Conservation (phyloP, 441 rosid species). For the Mallotus repandus region DNA sequence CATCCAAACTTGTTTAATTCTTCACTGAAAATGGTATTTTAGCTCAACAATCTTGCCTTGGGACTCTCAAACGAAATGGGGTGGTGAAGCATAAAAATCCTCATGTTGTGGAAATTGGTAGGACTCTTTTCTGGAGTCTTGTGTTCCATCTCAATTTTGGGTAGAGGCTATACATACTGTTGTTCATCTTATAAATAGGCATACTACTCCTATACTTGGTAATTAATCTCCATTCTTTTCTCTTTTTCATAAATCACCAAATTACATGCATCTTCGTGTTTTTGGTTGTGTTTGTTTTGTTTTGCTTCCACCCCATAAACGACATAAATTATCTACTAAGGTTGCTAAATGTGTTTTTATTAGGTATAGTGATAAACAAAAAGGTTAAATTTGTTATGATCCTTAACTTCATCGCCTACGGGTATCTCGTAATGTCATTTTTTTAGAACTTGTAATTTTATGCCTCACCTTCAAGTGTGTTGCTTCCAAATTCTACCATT, state of each 20-base stretch:
- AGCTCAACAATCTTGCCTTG: neutral
- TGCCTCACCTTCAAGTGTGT: neutral
- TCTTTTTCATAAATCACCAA: too few relatives aligned
- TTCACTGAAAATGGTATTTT: neutral
- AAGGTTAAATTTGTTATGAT: slow-evolving; percentile 10
- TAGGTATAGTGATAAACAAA: neutral
- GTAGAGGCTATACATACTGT: too few relatives aligned
- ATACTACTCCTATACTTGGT: too few relatives aligned
- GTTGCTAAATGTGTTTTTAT: slow-evolving; percentile 2
- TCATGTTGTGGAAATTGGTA: neutral
- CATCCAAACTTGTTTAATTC: neutral
- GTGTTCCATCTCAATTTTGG: too few relatives aligned
- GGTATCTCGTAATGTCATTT: neutral
- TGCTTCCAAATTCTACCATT: too few relatives aligned
- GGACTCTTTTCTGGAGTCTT: too few relatives aligned
- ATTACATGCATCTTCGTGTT: too few relatives aligned
- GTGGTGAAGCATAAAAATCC: neutral
- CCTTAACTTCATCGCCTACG: neutral
- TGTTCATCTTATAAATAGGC: too few relatives aligned
- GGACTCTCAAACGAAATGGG: neutral
- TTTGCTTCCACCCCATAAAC: too few relatives aligned
- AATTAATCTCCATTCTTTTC: too few relatives aligned
- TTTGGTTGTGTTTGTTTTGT: too few relatives aligned
- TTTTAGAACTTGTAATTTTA: neutral
- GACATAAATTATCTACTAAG: too few relatives aligned